These are phyloP conservation scores for Hansenula lynferdii DNA, from an alignment of 1,139 yeast species.

Conservation along the genomic window DNA sequence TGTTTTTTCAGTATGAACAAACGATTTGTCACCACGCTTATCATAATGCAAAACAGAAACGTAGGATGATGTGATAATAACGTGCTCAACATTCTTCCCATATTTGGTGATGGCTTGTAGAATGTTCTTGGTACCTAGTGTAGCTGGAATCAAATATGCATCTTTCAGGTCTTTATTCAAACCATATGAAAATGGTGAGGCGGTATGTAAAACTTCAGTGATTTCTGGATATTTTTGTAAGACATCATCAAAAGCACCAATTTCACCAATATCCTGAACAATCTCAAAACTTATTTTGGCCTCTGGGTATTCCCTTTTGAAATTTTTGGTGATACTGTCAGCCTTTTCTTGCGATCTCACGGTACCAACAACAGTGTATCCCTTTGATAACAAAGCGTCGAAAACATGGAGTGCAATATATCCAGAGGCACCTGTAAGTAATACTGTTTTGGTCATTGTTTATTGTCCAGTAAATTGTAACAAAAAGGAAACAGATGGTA, in stretches of 20 bases:
- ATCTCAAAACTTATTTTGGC: conserved; percentile 37
- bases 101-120: conserved; percentile 36
- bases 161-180: conserved; percentile 30
- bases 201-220: conserved; percentile 53
- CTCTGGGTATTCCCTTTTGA: conserved; percentile 30
- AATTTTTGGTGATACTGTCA: conserved; percentile 29
- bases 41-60: conserved; percentile 47
- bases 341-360: conserved; percentile 51
- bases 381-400: conserved; percentile 28
- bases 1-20: conserved; percentile 31
- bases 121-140: conserved; percentile 42
- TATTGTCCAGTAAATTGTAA: background rate
- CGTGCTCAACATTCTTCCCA: conserved; percentile 45
- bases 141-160: conserved; percentile 44
- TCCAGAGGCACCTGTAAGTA: conserved; percentile 51
- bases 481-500: too few species aligned
- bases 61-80: conserved; percentile 53
- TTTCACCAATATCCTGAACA: conserved; percentile 44
- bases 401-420: conserved; percentile 44
- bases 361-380: conserved; percentile 52
- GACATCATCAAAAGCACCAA: conserved; percentile 49
- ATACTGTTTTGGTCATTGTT: conserved; percentile 26
- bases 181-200: conserved; percentile 44
- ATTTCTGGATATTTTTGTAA: conserved; percentile 43
- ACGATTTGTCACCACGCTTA: conserved; percentile 26